A percentile compares a stretch with the other conserved stretches of the same genome.
phyloP scores from a whole-genome alignment of 129 eudicot genomes.

The Cynara cardunculus region DNA sequence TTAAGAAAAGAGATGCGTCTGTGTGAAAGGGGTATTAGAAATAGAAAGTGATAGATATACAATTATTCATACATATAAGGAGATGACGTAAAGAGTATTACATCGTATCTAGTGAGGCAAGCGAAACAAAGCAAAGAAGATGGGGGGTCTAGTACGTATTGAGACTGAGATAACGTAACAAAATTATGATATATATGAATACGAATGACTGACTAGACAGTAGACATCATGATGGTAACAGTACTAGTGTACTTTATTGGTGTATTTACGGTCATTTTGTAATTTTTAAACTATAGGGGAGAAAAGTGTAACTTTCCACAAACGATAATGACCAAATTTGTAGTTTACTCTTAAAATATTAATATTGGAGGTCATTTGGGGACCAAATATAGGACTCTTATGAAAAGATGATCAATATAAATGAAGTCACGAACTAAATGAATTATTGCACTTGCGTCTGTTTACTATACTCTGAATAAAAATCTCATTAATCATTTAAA shows the following conservation, averaged over 20 bases:
- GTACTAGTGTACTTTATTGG: slow-evolving; percentile 5
- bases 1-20: not conserved
- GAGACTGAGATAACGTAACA: not conserved
- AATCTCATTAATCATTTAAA: not conserved
- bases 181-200: not conserved
- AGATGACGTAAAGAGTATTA: not conserved
- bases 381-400: too few species aligned
- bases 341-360: too few species aligned
- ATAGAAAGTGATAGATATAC: not conserved
- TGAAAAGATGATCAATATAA: too few species aligned
- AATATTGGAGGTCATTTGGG: too few species aligned
- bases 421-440: not conserved
- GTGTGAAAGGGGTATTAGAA: not conserved
- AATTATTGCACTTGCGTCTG: not conserved
- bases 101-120: not conserved
- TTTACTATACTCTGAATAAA: not conserved
- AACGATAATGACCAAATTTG: too few species aligned
- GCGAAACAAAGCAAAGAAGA: not conserved
- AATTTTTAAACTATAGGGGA: too few species aligned
- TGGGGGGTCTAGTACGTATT: slow-evolving; percentile 1
- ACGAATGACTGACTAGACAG: slow-evolving; percentile 6
- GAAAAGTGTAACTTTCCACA: too few species aligned
- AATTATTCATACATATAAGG: not conserved
- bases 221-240: slow-evolving; percentile 18
- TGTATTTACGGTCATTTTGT: too few species aligned